Base-by-base conservation (phyloP, 2,329 filamentous ascomycete species). In the Beauveria pseudobassiana region DNA sequence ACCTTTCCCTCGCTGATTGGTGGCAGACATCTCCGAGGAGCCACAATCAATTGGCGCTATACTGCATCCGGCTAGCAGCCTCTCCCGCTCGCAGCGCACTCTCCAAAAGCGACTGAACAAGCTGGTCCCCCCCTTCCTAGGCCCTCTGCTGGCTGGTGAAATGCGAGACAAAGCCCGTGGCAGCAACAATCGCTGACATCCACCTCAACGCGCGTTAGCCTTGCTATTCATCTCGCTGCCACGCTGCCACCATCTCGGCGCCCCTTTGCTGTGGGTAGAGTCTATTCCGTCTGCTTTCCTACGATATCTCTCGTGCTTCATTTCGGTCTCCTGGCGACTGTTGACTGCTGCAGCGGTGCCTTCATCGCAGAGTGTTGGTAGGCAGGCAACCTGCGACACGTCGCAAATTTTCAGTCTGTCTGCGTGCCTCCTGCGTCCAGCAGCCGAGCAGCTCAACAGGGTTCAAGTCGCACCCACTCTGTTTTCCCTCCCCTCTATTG, bases 161-260 rank as follows among this genome's bases (percentile, higher is more conserved):
- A 58, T 58, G 55, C 55, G 26, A 57, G 55, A 58, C 55, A 58
- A 30, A 45, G 55, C 55, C 43, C 30, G 20, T 30, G 55, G 43
- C 55, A 58, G 54, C 54, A 58, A 55, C 52, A 57, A 56, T 62
- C 59, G 52, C 59, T 34, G 52, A 55, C 59, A 50, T 56, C 59
- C 59, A 62, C 59, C 59, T 50, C 52, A 42, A 56, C 59, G 59
- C 59, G 59, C 59, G 59, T 55, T 62, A 62, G 59, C 59, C 52
- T 57, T 55, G 59, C 59, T 24, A 54, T 62, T 62, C 52, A 62
- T 51, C 51, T 55, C 34, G 52, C 52, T 57, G 52, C 51, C 52
- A 62, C 59, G 59, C 57, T 60, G 40, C 57, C 57, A 53, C 57
- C 59, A 62, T 52, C 38, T 54, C 51, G 34, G 52, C 43, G 40